A percentile compares a stretch with the other conserved stretches of the same genome.
Evolutionary conservation across 305 asterid species (phyloP).

Genomic region (Fraxinus latifolia): DNA sequence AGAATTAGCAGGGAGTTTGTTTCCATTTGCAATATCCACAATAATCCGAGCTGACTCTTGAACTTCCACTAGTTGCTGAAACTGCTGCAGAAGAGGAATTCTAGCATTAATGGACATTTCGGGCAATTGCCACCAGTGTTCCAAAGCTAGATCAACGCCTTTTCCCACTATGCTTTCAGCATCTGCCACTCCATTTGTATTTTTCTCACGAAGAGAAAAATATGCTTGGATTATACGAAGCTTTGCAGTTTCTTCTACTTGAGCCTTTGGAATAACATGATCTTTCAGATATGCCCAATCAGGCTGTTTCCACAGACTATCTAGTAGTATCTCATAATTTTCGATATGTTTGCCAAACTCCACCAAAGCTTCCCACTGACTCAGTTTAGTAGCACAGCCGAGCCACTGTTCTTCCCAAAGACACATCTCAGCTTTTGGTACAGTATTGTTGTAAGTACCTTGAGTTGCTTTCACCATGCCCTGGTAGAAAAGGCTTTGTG

Average conservation of each 20-base stretch:
- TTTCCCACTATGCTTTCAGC: slow-evolving; percentile 91
- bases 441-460: slow-evolving; percentile 94
- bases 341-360: slow-evolving; percentile 94
- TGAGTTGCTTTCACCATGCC: slow-evolving; percentile 99
- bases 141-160: slow-evolving; percentile 98
- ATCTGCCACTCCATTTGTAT: slow-evolving; percentile 80
- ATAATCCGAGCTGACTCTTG: slow-evolving; percentile 95
- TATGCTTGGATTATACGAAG: slow-evolving; percentile 94
- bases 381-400: slow-evolving; percentile 88
- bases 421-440: slow-evolving; percentile 99
- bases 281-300: slow-evolving; percentile 94
- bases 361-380: slow-evolving; percentile 97
- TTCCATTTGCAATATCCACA: slow-evolving; percentile 91
- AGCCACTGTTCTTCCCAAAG: slow-evolving; percentile 99
- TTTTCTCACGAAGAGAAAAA: slow-evolving; percentile 98
- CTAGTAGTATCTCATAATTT: slow-evolving; percentile 91
- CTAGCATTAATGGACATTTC: slow-evolving; percentile 98
- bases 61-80: slow-evolving; percentile 97
- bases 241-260: slow-evolving; percentile 95
- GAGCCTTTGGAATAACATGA: slow-evolving; percentile 95
- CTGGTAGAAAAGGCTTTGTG: slow-evolving; percentile 93
- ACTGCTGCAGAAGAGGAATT: slow-evolving; percentile 95
- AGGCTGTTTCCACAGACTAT: slow-evolving; percentile 99
- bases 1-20: slow-evolving; percentile 77
- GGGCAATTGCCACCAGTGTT: slow-evolving; percentile 99